Conservation (phyloP, 768 basidiomycete genomes). For the Sistotremastrum suecicum region DNA sequence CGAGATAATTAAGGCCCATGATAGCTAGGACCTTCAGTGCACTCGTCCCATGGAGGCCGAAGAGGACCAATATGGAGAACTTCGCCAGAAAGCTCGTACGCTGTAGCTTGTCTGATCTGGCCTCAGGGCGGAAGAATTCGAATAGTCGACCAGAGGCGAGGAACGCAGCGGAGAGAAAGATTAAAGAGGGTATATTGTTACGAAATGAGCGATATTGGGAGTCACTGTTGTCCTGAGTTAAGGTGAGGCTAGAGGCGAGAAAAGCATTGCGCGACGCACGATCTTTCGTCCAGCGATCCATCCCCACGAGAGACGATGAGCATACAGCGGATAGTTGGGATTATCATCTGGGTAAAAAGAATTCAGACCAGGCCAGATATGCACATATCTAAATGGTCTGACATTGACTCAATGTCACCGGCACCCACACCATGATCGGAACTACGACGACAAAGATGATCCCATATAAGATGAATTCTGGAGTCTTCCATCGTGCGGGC, state of each 20-base stretch:
- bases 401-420: slow-evolving; percentile 62
- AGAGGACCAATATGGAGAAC: slow-evolving; percentile 51
- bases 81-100: slow-evolving; percentile 44
- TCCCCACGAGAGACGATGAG: slow-evolving; percentile 43
- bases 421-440: slow-evolving; percentile 65
- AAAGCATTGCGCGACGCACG: slow-evolving; percentile 31
- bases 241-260: background rate
- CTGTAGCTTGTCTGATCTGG: slow-evolving; percentile 15
- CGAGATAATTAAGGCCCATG: slow-evolving; percentile 50
- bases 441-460: slow-evolving; percentile 44
- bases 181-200: slow-evolving; percentile 55
- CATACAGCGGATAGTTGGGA: slow-evolving; percentile 57
- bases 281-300: slow-evolving; percentile 75
- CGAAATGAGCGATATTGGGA: slow-evolving; percentile 84
- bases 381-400: slow-evolving; percentile 20
- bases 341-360: slow-evolving; percentile 39
- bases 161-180: slow-evolving; percentile 35
- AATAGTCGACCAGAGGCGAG: slow-evolving; percentile 42
- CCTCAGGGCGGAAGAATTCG: slow-evolving; percentile 16
- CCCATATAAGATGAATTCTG: slow-evolving; percentile 72
- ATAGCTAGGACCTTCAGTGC: slow-evolving; percentile 65
- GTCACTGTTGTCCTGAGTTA: slow-evolving; percentile 80
- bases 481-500: slow-evolving; percentile 58
- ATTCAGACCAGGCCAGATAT: slow-evolving; percentile 2
- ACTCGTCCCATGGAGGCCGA: slow-evolving; percentile 71